These are phyloP conservation scores for Eimeria brunetti DNA, from an alignment of 169 alveolate species.

Conservation along the genomic window DNA sequence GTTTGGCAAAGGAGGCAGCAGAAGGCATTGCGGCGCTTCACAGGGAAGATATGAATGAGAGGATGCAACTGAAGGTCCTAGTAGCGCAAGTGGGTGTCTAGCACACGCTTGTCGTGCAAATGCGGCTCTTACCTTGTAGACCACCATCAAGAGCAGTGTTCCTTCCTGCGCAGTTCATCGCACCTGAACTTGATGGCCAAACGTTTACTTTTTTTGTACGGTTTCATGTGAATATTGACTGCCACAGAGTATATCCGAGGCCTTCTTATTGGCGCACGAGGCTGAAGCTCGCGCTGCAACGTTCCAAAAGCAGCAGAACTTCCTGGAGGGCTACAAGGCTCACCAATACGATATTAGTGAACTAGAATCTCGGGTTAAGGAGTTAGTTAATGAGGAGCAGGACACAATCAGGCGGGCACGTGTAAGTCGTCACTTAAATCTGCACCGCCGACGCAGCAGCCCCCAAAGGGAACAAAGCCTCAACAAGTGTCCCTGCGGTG, in stretches of 20 bases:
- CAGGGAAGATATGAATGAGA: slow-evolving; percentile 28
- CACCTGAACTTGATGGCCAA: not conserved
- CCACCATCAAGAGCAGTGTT: not conserved
- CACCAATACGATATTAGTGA: slow-evolving; percentile 50
- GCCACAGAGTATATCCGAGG: slow-evolving; percentile 60
- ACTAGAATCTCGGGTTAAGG: slow-evolving; percentile 19
- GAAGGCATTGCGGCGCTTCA: not conserved
- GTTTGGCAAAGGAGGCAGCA: slow-evolving; percentile 7
- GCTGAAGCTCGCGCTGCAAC: slow-evolving; percentile 40
- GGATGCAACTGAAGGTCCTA: slow-evolving; percentile 26
- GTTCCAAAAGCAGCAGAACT: slow-evolving; percentile 26
- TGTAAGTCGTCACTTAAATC: not conserved
- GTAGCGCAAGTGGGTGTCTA: slow-evolving; percentile 19
- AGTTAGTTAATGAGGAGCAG: not conserved
- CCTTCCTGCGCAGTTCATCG: not conserved
- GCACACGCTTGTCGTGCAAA: not conserved
- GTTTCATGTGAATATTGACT: not conserved
- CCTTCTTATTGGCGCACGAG: slow-evolving; percentile 6
- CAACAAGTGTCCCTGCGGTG: not conserved
- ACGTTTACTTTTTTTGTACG: not conserved
- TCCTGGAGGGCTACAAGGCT: slow-evolving; percentile 58
- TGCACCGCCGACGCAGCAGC: not conserved
- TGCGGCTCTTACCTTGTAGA: not conserved
- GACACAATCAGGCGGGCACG: slow-evolving; percentile 8
- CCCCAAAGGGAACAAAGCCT: not conserved